Conservation (phyloP, 2,329 filamentous ascomycete species). For the Uncinocarpus reesii region DNA sequence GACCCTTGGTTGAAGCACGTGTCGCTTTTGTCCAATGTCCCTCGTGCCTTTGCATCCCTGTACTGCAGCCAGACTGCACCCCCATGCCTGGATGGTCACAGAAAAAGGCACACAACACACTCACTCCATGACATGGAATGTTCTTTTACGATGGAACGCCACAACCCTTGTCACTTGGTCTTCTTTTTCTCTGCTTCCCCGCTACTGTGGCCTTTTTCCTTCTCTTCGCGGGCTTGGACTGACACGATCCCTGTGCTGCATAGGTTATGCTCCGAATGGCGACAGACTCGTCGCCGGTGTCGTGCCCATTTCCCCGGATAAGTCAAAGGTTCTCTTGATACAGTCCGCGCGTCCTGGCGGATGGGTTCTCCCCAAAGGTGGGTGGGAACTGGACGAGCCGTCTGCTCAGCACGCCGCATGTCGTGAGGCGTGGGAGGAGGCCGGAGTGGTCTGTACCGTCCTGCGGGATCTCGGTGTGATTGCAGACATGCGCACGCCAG, state of each 20-base stretch:
- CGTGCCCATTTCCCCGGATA: conserved; percentile 78
- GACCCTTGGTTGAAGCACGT: conserved; percentile 21
- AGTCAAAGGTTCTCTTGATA: conserved; percentile 80
- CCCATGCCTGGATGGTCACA: neutral
- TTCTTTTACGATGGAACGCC: neutral
- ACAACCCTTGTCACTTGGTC: neutral
- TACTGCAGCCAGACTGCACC: neutral
- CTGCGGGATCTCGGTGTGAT: conserved; percentile 80
- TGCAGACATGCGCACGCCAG: conserved; percentile 58
- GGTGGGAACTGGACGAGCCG: conserved; percentile 91
- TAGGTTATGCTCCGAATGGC: conserved; percentile 84
- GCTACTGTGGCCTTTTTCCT: neutral
- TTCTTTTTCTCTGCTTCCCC: neutral
- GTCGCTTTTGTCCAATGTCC: conserved; percentile 14
- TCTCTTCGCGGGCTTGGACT: neutral
- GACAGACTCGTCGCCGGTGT: conserved; percentile 92
- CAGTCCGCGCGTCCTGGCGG: conserved; percentile 82
- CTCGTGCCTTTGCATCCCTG: conserved; percentile 11
- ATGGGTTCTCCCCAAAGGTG: conserved; percentile 96
- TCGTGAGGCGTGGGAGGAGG: conserved; percentile 96
- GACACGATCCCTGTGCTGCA: neutral
- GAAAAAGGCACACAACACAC: neutral
- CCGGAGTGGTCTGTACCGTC: conserved; percentile 77
- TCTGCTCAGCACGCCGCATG: conserved; percentile 72
- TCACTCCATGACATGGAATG: neutral